These are phyloP conservation scores for Auricularia sp. DNA, from an alignment of 768 basidiomycete species.

Conservation along the genomic window DNA sequence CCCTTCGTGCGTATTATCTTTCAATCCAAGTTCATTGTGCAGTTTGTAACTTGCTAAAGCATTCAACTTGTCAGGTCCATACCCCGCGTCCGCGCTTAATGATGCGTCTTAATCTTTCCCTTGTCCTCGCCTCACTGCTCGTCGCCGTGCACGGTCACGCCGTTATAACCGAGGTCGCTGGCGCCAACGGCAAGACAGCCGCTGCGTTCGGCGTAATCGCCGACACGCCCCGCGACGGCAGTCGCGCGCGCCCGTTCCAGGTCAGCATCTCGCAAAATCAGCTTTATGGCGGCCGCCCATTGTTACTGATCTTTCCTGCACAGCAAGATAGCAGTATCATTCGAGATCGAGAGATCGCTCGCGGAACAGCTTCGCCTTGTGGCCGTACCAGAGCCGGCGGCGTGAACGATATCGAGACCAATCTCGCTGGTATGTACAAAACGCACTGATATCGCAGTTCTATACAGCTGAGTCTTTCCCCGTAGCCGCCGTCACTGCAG, in stretches of 20 bases:
- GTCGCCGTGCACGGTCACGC: constrained; percentile 13
- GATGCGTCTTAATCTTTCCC: neutral
- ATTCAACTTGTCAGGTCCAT: neutral
- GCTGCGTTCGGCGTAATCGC: constrained; percentile 17
- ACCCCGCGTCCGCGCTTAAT: neutral
- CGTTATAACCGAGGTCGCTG: constrained; percentile 16
- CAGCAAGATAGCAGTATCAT: constrained; percentile 11
- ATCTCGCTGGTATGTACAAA: constrained; percentile 6
- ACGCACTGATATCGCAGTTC: too few species aligned
- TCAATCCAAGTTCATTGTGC: neutral
- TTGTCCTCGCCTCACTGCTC: neutral
- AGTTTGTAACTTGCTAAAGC: neutral
- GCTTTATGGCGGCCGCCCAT: neutral
- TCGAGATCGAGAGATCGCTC: constrained; percentile 9
- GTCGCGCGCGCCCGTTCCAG: constrained; percentile 20
- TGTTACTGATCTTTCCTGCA: neutral
- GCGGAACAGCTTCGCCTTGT: constrained; percentile 14
- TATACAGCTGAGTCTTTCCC: neutral
- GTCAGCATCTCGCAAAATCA: neutral
- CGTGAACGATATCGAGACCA: constrained; percentile 15
- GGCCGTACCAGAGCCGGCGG: constrained; percentile 17
- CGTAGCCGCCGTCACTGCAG: constrained; percentile 10
- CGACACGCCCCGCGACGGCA: constrained; percentile 16
- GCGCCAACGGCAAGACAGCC: constrained; percentile 19
- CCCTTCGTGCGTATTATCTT: neutral